Conservation (phyloP, 2,329 filamentous ascomycete species). For the Pseudogymnoascus destructans region DNA sequence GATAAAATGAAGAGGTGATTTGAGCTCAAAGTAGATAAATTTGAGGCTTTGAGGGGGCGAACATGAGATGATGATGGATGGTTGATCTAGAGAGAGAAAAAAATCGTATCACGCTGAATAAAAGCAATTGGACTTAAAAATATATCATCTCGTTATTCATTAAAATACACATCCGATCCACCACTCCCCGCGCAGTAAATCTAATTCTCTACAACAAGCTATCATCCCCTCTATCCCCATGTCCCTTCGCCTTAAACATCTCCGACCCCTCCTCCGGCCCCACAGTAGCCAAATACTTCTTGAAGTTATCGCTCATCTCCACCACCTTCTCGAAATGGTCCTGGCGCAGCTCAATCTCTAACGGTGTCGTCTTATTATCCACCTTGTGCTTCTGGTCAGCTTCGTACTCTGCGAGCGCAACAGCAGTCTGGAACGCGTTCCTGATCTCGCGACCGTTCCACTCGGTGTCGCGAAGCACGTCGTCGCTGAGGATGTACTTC, state of each 20-base stretch:
- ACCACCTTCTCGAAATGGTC: constrained; percentile 19
- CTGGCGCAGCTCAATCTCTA: constrained; percentile 12
- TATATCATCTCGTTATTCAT: neutral
- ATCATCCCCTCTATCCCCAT: constrained; percentile 17
- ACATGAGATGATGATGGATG: neutral
- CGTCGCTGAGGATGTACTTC: constrained; percentile 15
- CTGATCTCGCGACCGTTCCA: constrained; percentile 23
- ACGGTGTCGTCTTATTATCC: neutral
- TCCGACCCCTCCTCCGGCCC: constrained; percentile 6
- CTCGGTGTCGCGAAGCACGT: constrained; percentile 15
- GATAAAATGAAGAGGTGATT: neutral
- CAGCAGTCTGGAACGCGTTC: constrained; percentile 21
- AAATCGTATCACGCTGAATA: constrained; percentile 1
- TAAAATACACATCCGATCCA: neutral
- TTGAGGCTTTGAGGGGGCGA: neutral
- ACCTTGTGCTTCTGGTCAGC: constrained; percentile 11
- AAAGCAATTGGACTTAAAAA: constrained; percentile 2
- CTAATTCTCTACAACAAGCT: constrained; percentile 12
- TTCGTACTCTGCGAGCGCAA: constrained; percentile 19
- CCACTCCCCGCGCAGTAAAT: neutral
- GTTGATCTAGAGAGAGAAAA: neutral
- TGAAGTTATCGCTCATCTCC: constrained; percentile 17
- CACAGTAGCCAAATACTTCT: constrained; percentile 16
- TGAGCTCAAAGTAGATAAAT: neutral
- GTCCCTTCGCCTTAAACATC: constrained; percentile 1